Conservation (phyloP, 23 red algal species). For the Agarophyton chilense region DNA sequence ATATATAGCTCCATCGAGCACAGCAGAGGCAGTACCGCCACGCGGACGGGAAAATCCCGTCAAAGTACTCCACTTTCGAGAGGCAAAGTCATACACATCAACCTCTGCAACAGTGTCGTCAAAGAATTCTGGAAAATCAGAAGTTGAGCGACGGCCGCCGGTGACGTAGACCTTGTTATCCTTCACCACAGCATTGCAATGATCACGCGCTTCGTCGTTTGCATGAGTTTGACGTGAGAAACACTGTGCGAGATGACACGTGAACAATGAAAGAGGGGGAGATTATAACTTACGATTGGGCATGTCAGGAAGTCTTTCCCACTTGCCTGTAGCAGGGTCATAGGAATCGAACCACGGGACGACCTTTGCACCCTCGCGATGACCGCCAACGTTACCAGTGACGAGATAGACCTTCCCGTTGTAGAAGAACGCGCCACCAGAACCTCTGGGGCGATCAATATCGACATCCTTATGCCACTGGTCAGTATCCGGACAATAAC, state of each 20-base stretch:
- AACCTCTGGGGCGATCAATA: conserved; percentile 55
- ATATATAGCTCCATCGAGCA: conserved; percentile 17
- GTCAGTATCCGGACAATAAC: conserved; percentile 67
- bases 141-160: conserved; percentile 55
- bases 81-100: conserved; percentile 56
- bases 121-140: conserved; percentile 51
- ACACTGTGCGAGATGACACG: not conserved
- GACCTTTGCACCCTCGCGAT: conserved; percentile 41
- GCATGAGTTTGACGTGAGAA: conserved; percentile 15
- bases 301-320: conserved; percentile 52
- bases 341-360: conserved; percentile 69
- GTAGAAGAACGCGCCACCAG: conserved; percentile 48
- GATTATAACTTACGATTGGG: conserved; percentile 56
- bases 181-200: conserved; percentile 59
- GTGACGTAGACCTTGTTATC: conserved; percentile 46
- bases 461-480: conserved; percentile 48
- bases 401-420: conserved; percentile 60
- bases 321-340: conserved; percentile 55
- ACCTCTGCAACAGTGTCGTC: conserved; percentile 42
- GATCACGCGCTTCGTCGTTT: conserved; percentile 66
- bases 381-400: conserved; percentile 77
- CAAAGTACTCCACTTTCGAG: conserved; percentile 23
- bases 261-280: conserved; percentile 15
- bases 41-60: conserved; percentile 55
- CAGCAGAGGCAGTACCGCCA: conserved; percentile 41